Conservation (phyloP, 495 filamentous ascomycete species). For the Podospora sp. region DNA sequence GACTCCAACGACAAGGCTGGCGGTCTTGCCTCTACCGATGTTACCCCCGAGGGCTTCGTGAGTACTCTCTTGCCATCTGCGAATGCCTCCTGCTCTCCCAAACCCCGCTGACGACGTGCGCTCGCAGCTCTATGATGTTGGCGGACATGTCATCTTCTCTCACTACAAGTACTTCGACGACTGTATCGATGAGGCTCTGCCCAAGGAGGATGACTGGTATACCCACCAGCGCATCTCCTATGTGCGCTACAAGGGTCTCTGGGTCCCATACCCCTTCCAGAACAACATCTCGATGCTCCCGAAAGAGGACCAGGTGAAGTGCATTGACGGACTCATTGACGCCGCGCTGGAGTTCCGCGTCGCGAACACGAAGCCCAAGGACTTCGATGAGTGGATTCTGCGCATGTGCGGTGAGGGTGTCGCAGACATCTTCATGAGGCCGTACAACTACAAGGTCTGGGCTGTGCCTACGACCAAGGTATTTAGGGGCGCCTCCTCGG, state of each 20-base stretch:
- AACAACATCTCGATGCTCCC: constrained; percentile 99
- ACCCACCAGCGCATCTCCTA: constrained; percentile 98
- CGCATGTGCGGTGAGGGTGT: constrained; percentile 88
- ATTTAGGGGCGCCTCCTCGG: constrained; percentile 24
- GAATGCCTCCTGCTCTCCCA: background rate
- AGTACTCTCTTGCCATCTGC: constrained; percentile 44
- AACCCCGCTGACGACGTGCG: constrained; percentile 3
- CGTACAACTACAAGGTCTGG: constrained; percentile 99
- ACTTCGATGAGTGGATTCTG: constrained; percentile 99
- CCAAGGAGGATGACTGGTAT: constrained; percentile 93
- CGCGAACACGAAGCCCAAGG: constrained; percentile 83
- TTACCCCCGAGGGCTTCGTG: constrained; percentile 97
- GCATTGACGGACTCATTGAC: constrained; percentile 97
- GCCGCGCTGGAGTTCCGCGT: constrained; percentile 85
- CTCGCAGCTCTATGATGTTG: constrained; percentile 96
- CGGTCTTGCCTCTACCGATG: constrained; percentile 94
- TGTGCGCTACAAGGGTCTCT: constrained; percentile 91
- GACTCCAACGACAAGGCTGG: constrained; percentile 92
- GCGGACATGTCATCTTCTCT: constrained; percentile 99
- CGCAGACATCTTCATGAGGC: constrained; percentile 96
- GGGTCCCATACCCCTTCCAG: constrained; percentile 99
- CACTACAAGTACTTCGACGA: constrained; percentile 99
- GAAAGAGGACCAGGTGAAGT: constrained; percentile 94
- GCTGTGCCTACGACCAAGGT: constrained; percentile 98
- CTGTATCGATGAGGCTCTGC: constrained; percentile 94